These are phyloP conservation scores for Apiospora rasikravindrae DNA, from an alignment of 2,329 filamentous ascomycete species.

Conservation along the genomic window DNA sequence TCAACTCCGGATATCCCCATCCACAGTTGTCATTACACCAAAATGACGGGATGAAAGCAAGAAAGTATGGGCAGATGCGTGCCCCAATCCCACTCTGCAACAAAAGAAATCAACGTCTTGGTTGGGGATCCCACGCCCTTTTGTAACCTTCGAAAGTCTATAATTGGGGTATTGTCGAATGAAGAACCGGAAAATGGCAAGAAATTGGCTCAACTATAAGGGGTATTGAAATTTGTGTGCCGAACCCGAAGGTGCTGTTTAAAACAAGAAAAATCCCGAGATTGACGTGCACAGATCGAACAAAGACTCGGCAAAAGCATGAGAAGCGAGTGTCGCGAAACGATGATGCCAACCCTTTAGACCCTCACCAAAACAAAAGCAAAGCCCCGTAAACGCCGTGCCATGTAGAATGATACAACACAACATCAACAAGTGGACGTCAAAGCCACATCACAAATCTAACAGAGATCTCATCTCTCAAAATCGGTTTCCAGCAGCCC, in stretches of 20 bases:
- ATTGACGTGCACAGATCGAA: slow-evolving; percentile 16
- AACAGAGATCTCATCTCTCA: not conserved
- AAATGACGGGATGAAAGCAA: slow-evolving; percentile 11
- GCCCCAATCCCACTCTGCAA: slow-evolving; percentile 22
- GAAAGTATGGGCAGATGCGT: slow-evolving; percentile 9
- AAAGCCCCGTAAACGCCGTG: slow-evolving; percentile 39
- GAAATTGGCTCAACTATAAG: slow-evolving; percentile 28
- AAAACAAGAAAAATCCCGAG: slow-evolving; percentile 13
- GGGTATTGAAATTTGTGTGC: slow-evolving; percentile 33
- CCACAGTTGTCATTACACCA: slow-evolving; percentile 1
- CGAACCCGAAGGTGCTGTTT: slow-evolving; percentile 2
- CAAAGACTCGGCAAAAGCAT: slow-evolving; percentile 18
- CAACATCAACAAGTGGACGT: slow-evolving; percentile 25
- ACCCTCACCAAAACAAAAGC: slow-evolving; percentile 18
- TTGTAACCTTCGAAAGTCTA: slow-evolving; percentile 37
- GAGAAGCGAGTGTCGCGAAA: slow-evolving; percentile 18
- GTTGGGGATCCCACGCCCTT: slow-evolving; percentile 31
- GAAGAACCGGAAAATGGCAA: slow-evolving; percentile 32
- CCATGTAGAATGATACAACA: slow-evolving; percentile 37
- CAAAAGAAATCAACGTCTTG: slow-evolving; percentile 39
- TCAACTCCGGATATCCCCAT: slow-evolving; percentile 12
- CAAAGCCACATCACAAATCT: slow-evolving; percentile 6
- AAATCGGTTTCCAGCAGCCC: slow-evolving; percentile 71
- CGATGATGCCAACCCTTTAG: slow-evolving; percentile 18
- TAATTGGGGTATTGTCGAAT: slow-evolving; percentile 41